Evolutionary conservation across 441 rosid species (phyloP).

Genomic region (Gossypium davidsonii): DNA sequence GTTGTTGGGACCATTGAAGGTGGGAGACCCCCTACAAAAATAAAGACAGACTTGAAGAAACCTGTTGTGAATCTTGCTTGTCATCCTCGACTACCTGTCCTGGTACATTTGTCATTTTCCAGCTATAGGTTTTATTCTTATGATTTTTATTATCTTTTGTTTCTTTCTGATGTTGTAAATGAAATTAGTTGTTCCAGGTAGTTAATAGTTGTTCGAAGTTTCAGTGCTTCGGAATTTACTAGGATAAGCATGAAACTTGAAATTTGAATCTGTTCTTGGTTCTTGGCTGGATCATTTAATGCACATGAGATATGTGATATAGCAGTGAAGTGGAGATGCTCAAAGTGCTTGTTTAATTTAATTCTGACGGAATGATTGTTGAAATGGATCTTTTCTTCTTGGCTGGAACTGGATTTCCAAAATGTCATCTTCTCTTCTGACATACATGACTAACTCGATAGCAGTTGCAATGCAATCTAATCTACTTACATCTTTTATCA

Average conservation of each 20-base stretch:
- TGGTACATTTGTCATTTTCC: conserved; percentile 44
- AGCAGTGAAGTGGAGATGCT: neutral
- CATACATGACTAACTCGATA: neutral
- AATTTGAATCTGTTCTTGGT: conserved; percentile 6
- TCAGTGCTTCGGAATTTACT: neutral
- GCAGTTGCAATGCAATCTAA: neutral
- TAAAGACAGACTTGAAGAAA: conserved; percentile 95
- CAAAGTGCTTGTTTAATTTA: neutral
- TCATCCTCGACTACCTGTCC: conserved; percentile 94
- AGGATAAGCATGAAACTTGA: neutral
- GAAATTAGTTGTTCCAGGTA: neutral
- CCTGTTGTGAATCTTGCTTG: conserved; percentile 96
- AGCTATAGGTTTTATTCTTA: conserved; percentile 10
- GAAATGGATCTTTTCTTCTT: conserved; percentile 2
- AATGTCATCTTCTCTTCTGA: neutral
- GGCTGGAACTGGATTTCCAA: neutral
- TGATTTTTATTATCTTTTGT: neutral
- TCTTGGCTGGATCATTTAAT: neutral
- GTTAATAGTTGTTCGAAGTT: neutral
- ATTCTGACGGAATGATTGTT: neutral
- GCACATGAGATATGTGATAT: neutral
- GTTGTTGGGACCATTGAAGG: conserved; percentile 99
- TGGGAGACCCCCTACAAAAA: conserved; percentile 90
- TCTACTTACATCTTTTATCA: conserved; percentile 2
- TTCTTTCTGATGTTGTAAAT: neutral